These are phyloP conservation scores for Osmanthus fragrans DNA, from an alignment of 257 asterid species.

Conservation along the genomic window DNA sequence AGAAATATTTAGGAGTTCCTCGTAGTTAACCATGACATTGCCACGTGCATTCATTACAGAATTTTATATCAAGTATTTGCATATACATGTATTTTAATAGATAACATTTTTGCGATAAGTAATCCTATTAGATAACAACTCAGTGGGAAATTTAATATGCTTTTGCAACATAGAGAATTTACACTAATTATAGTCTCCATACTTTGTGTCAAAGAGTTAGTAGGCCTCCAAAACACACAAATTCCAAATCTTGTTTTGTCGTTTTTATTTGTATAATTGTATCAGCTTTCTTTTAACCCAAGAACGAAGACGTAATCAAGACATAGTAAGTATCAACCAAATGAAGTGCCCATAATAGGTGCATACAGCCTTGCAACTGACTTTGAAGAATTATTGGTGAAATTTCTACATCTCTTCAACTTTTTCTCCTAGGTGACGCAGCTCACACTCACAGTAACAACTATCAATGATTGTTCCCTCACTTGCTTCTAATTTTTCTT, in stretches of 20 bases:
- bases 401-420: background rate
- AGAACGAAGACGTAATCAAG: background rate
- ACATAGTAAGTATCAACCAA: background rate
- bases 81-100: background rate
- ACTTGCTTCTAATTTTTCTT: background rate
- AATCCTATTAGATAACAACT: too few species aligned
- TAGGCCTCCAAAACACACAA: background rate
- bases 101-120: background rate
- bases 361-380: background rate
- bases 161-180: background rate
- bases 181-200: background rate
- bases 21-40: background rate
- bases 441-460: background rate
- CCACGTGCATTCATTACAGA: background rate
- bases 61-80: background rate
- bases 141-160: background rate
- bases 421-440: background rate
- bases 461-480: background rate
- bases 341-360: background rate
- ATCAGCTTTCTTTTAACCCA: background rate
- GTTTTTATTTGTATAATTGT: background rate
- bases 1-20: background rate
- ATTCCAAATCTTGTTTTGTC: background rate
- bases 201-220: background rate
- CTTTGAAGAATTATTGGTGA: background rate